Percentiles rank a stretch among this genome's conserved stretches.
Evolutionary conservation across 305 asterid genomes (phyloP).

Genomic region (Euphrasia arctica): DNA sequence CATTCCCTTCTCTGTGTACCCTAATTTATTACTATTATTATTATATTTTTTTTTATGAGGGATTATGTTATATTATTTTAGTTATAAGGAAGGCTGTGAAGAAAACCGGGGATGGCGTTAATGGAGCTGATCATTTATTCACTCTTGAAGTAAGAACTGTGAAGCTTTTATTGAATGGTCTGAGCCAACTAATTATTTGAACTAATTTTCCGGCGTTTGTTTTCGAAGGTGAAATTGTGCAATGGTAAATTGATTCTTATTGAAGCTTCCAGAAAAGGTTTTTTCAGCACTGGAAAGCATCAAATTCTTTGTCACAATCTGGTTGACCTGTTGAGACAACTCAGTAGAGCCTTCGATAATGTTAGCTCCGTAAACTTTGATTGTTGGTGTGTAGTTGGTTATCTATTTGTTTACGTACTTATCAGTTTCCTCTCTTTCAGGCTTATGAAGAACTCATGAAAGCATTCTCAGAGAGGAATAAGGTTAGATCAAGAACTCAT

Average conservation of each 20-base stretch:
- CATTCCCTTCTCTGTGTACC: conserved; percentile 7
- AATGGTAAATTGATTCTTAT: conserved; percentile 67
- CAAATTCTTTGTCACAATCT: conserved; percentile 81
- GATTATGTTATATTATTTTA: conserved; percentile 25
- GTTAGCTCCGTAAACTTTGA: conserved; percentile 42
- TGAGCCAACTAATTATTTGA: no score
- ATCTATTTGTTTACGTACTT: background rate
- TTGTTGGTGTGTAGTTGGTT: background rate
- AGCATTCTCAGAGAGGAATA: conserved; percentile 92
- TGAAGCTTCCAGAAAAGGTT: conserved; percentile 86
- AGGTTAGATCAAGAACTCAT: conserved; percentile 43
- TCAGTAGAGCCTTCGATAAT: conserved; percentile 91
- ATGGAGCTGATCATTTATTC: conserved; percentile 62
- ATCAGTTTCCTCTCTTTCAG: conserved; percentile 40
- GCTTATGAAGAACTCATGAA: conserved; percentile 91
- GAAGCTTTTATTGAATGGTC: conserved; percentile 16
- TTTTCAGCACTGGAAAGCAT: conserved; percentile 73
- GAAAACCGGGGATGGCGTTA: conserved; percentile 42
- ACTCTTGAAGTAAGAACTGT: conserved; percentile 65
- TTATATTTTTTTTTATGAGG: background rate
- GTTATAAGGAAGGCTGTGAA: conserved; percentile 64
- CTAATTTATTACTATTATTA: background rate
- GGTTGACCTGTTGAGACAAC: conserved; percentile 92
- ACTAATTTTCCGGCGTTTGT: conserved; percentile 9
- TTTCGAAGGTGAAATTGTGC: conserved; percentile 81